Conservation (phyloP, 2,329 filamentous ascomycete species). For the Diplodia mutila region DNA sequence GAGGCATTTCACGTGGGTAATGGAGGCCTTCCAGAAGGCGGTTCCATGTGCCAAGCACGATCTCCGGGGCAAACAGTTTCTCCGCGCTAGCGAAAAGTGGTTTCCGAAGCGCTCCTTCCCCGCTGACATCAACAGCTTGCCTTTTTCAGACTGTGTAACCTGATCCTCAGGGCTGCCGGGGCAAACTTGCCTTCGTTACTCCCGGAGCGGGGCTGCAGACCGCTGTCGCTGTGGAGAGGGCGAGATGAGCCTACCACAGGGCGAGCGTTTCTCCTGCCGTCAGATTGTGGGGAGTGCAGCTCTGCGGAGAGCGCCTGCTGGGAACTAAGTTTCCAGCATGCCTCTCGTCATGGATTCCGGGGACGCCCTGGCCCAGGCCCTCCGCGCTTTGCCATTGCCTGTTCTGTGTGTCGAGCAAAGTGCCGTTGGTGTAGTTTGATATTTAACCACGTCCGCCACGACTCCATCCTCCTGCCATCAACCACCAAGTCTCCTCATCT, state of each 20-base stretch:
- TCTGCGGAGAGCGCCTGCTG: slow-evolving; percentile 18
- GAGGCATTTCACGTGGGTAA: not conserved
- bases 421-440: slow-evolving; percentile 19
- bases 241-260: slow-evolving; percentile 12
- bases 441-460: slow-evolving; percentile 24
- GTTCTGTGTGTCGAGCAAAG: slow-evolving; percentile 1
- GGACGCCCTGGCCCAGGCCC: slow-evolving; percentile 10
- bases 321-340: slow-evolving; percentile 25
- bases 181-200: slow-evolving; percentile 3
- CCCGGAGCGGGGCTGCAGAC: not conserved
- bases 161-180: slow-evolving; percentile 20
- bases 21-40: slow-evolving; percentile 19
- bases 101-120: slow-evolving; percentile 25
- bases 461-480: not conserved
- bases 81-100: slow-evolving; percentile 26
- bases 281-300: slow-evolving; percentile 13
- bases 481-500: not conserved
- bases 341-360: slow-evolving; percentile 27
- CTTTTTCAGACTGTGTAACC: slow-evolving; percentile 17
- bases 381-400: slow-evolving; percentile 7
- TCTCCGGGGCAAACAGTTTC: slow-evolving; percentile 7
- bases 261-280: slow-evolving; percentile 10
- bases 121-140: slow-evolving; percentile 25
- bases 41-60: not conserved
- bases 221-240: not conserved